phyloP scores from a whole-genome alignment of 257 asterid genomes.

The Plectranthus barbatus region DNA sequence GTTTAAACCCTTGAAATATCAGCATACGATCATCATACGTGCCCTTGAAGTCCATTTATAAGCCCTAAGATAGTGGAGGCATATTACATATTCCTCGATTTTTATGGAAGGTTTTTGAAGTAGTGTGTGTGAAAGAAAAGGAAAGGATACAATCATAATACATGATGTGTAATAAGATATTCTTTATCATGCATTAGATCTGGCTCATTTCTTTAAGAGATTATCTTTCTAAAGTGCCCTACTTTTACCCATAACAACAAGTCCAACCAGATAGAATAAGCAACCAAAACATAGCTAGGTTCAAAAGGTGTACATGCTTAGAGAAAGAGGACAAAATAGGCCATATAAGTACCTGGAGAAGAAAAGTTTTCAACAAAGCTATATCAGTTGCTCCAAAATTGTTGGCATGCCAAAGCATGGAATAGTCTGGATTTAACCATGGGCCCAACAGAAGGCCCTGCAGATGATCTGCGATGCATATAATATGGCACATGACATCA shows the following conservation, averaged over 20 bases:
- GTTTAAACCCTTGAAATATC: too few species aligned
- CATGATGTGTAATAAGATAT: too few species aligned
- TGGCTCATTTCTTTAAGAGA: too few species aligned
- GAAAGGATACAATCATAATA: too few species aligned
- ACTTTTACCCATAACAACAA: neutral
- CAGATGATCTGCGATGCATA: conserved; percentile 67
- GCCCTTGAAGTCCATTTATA: too few species aligned
- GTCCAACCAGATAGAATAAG: neutral
- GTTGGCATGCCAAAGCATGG: conserved; percentile 61
- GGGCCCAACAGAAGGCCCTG: conserved; percentile 90
- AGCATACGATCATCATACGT: too few species aligned
- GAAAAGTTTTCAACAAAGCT: conserved; percentile 35
- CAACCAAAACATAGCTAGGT: neutral
- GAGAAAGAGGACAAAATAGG: neutral
- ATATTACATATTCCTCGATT: too few species aligned
- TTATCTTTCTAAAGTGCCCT: neutral
- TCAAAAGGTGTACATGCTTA: conserved; percentile 3
- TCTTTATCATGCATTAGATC: too few species aligned
- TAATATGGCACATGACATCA: conserved; percentile 62
- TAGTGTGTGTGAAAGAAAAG: too few species aligned
- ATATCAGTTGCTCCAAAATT: conserved; percentile 39
- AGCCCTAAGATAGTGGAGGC: too few species aligned
- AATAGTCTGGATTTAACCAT: conserved; percentile 73
- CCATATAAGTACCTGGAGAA: conserved; percentile 53
- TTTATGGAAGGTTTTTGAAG: too few species aligned